Evolutionary conservation across 2,329 filamentous ascomycete species (phyloP), one percentile per base, ranked within the genome.

Genomic region (Exophiala lecanii-corni): DNA sequence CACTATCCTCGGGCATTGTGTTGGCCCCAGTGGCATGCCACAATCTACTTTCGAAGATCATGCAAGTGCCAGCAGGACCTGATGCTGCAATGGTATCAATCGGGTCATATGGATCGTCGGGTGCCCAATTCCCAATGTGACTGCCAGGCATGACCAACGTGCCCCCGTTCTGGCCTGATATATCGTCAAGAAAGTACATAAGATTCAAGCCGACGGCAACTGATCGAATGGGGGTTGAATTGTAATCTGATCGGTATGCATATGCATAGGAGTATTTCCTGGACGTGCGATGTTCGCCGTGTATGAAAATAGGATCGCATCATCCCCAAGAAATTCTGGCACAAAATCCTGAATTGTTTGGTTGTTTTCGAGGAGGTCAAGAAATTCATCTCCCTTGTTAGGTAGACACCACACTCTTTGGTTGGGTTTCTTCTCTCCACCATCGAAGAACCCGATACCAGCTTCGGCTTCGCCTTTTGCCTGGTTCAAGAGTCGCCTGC

Each of bases 1-100:
- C 36, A 18, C 37, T 40, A 26, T 40, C 37, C 13, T 23, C 23
- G 6, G 42, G 42, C 36, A 41, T 39, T 15, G 6, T 40, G 23
- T 46, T 46, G 21, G 38, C 32, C 4, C 43, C 43, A 9, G 43
- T 45, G 17, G 37, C 36, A 23, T 45, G 43, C 43, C 43, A 45
- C 19, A 40, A 36, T 16, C 35, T 17, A 15, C 41, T 44, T 34
- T 44, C 41, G 28, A 39, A 44, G 1, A 39, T 37, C 42, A 45
- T 40, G 15, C 42, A 45, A 9, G 42, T 45, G 6, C 42, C 42
- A 3, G 37, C 42, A 10, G 23, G 28, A 16, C 36, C 42, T 15
- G 23, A 28, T 7, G 42, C 42, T 5, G 32, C 21, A 10, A 43
- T 33, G 3, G 34, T 37, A 7, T 43, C 40, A 2, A 15, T 23